A percentile compares a stretch with the other conserved stretches of the same genome.
Conservation (phyloP, 2,329 filamentous ascomycete species). For the Sordariomycetes sp. region DNA sequence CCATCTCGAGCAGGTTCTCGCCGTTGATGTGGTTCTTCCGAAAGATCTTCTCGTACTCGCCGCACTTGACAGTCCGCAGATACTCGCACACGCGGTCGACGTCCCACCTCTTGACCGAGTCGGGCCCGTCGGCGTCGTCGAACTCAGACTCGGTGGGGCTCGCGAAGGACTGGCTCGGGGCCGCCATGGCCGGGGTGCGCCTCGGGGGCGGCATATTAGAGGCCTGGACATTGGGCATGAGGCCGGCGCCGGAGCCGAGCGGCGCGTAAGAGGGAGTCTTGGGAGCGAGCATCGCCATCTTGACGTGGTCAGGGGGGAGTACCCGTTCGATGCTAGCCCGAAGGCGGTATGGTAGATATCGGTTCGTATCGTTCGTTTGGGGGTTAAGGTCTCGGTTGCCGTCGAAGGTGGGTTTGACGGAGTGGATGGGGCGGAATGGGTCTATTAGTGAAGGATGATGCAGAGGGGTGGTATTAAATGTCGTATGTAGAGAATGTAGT, state of each 20-base stretch:
- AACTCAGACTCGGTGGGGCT: slow-evolving; percentile 91
- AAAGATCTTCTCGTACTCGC: slow-evolving; percentile 86
- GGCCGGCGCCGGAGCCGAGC: slow-evolving; percentile 17
- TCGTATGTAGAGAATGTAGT: not conserved
- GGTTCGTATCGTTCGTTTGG: not conserved
- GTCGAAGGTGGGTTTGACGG: not conserved
- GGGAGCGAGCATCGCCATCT: slow-evolving; percentile 67
- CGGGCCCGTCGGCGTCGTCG: slow-evolving; percentile 65
- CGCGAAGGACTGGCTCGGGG: slow-evolving; percentile 45
- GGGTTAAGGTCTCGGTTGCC: not conserved
- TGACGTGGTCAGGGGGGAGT: not conserved
- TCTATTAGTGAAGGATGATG: not conserved
- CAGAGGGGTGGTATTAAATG: not conserved
- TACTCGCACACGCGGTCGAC: slow-evolving; percentile 88
- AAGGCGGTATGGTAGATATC: not conserved
- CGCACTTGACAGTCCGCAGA: slow-evolving; percentile 79
- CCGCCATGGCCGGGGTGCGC: slow-evolving; percentile 34
- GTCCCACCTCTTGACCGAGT: slow-evolving; percentile 74
- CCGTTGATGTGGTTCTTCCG: slow-evolving; percentile 92
- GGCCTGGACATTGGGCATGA: slow-evolving; percentile 22
- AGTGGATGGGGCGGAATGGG: not conserved
- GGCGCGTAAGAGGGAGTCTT: slow-evolving; percentile 56
- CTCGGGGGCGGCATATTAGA: slow-evolving; percentile 36
- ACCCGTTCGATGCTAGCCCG: slow-evolving; percentile 6
- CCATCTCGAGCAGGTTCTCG: slow-evolving; percentile 91